Base-by-base conservation (phyloP, 2,329 filamentous ascomycete genomes). In the Epichloe elymi region DNA sequence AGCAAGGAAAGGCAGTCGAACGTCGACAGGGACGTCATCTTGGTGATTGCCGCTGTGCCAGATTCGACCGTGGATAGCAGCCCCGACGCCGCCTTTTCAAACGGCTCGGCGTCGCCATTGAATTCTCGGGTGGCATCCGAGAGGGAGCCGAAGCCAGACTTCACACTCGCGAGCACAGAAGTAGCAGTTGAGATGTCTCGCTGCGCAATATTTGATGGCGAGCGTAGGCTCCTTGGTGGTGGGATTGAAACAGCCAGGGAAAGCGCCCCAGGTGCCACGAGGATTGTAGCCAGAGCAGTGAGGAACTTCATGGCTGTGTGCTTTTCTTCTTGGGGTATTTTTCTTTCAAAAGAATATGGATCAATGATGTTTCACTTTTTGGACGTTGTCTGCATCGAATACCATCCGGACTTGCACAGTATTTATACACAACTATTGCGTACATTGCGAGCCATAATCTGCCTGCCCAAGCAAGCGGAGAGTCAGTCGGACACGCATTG, bases 121-220 rank as follows among this genome's bases (percentile, higher is more conserved):
- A 53, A 56, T 14, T 17, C 43, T 7, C 43, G 38, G 14, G 51
- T 49, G 4, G 54, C 54, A 15, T 8, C 20, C 26, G 42, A 46
- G 17, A 56, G 41, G 39, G 41, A 40, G 40, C n/a, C 30, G 0
- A 54, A 53, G 38, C 53, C 53, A 10, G 35, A 46, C 33, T 49
- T 53, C 15, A 56, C 53, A 5, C 51, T 46, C n/a, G 46, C 46
- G 17, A 56, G 53, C 14, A 56, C 54, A 8, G 48, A 50, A 5
- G 46, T 54, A 44, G 49, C 54, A 3, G 53, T 53, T 17, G 48
- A 39, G 4, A 55, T 37, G 36, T 56, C 54, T 15, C 53, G 54
- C 20, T 51, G 51, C 8, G 17, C 40, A 17, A 42, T 42, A 20
- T 17, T 5, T 12, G 19, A 17, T 11, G 11, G 4, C 2, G 40